Conservation (phyloP, 2,329 filamentous ascomycete genomes). For the Calonectria montana region DNA sequence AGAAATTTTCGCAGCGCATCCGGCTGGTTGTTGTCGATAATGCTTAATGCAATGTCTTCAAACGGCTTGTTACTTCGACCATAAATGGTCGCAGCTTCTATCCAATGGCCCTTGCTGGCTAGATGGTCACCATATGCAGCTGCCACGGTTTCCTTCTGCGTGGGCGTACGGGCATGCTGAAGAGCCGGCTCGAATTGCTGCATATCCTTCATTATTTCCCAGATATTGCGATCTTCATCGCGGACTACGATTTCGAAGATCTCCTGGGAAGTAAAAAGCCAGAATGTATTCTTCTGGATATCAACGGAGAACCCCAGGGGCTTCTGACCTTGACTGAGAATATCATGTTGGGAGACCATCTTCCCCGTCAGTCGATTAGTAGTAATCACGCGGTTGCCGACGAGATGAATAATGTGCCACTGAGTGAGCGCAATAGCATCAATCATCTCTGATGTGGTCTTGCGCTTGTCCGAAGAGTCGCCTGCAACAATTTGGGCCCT, state of each 20-base stretch:
- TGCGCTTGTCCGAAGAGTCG: conserved; percentile 73
- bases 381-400: conserved; percentile 85
- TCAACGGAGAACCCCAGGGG: conserved; percentile 89
- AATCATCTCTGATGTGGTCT: conserved; percentile 76
- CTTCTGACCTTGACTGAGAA: conserved; percentile 82
- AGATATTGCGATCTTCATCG: conserved; percentile 92
- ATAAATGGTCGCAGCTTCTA: conserved; percentile 89
- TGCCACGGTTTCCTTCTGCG: conserved; percentile 91
- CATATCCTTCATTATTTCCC: conserved; percentile 90
- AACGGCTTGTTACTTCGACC: conserved; percentile 97
- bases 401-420: conserved; percentile 89
- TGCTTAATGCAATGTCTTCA: conserved; percentile 90
- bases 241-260: conserved; percentile 94
- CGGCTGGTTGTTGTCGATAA: conserved; percentile 90
- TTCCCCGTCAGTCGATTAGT: conserved; percentile 89
- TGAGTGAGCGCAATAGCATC: conserved; percentile 87
- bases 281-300: conserved; percentile 95
- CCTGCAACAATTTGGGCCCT: conserved; percentile 78
- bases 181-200: conserved; percentile 91
- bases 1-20: conserved; percentile 94
- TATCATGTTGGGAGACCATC: conserved; percentile 87
- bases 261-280: conserved; percentile 91
- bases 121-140: conserved; percentile 93
- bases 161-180: conserved; percentile 81
- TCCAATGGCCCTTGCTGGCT: conserved; percentile 81